phyloP scores from a whole-genome alignment of 345 rosid species.

The Raphanus raphanistrum region DNA sequence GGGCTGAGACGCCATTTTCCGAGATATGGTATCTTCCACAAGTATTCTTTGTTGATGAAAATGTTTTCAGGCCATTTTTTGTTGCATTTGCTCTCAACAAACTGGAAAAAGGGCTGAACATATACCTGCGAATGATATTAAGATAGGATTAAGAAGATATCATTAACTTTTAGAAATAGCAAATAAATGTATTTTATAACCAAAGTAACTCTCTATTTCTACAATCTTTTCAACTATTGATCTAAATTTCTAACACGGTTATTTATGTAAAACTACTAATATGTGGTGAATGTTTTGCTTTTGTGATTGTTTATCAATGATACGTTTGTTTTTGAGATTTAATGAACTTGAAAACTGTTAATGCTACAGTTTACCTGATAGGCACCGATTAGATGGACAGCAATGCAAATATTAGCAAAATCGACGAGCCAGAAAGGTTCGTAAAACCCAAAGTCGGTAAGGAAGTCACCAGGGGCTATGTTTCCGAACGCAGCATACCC shows the following conservation, averaged over 20 bases:
- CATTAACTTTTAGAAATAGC: background rate
- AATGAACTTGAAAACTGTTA: background rate
- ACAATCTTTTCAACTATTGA: background rate
- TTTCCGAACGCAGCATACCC: conserved; percentile 94
- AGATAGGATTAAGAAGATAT: background rate
- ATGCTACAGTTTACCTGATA: conserved; percentile 59
- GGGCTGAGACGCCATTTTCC: conserved; percentile 54
- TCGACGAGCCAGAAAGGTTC: conserved; percentile 89
- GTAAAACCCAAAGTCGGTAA: conserved; percentile 84
- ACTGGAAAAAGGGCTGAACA: conserved; percentile 59
- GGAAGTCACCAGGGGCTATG: conserved; percentile 79
- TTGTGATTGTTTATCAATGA: background rate
- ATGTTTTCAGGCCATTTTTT: conserved; percentile 60
- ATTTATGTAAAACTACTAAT: background rate
- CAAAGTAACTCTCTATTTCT: background rate
- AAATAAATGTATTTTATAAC: background rate
- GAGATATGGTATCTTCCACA: conserved; percentile 39
- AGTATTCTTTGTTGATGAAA: conserved; percentile 55
- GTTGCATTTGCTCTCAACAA: conserved; percentile 53
- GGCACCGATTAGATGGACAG: conserved; percentile 74
- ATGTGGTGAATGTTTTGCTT: background rate
- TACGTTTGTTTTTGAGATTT: background rate
- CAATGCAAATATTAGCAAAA: conserved; percentile 80
- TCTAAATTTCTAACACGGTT: background rate
- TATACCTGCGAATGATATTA: conserved; percentile 53